Evolutionary conservation across 2,329 filamentous ascomycete species (phyloP), one percentile per base, ranked within the genome.

Genomic region (Botrytis deweyae): DNA sequence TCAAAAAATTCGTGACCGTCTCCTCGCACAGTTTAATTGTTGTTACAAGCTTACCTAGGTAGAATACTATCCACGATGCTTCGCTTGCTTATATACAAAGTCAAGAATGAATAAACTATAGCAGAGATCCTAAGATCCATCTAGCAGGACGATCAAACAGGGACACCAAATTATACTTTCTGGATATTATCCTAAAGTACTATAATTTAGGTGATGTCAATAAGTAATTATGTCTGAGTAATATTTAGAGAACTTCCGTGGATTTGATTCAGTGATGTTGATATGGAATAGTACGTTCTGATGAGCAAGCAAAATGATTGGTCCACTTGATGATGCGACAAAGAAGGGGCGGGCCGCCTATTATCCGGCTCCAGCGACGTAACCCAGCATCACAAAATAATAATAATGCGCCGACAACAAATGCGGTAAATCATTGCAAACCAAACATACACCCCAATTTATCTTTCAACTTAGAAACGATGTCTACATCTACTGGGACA

Each of bases 401-500:
- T 55, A 58, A 61, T 33, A 33, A 58, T 68, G 44, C 49, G 66
- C 29, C 55, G 25, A 22, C 16, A 44, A 25, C 16, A 59, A 66
- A 44, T 67, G 29, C 52, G 55, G 46, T 66, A 58, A 40, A 72
- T 61, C 63, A 67, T 58, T n/a, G 33, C 40, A 29, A 71, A 40
- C 40, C 61, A 42, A 20, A 61, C 49, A 68, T 25, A 12, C 42
- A 29, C 29, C 29, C 22, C 49, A 44, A 68, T 72, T 61, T 33
- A 58, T 44, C 33, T 52, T n/a, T 29, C 29, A 46, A 49, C 22
- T 52, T 18, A 68, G 16, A 14, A 29, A 74, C 42, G 68, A 77
- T 77, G 76, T 75, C 76, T 65, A 63, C 74, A 40, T 76, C 76
- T 62, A 77, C 76, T 46, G 76, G 77, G 58, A 75, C 73, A n/a